Percentiles rank a stretch among this genome's conserved stretches.
Conservation (phyloP, 108 stramenopile genomes). For the Nitzschia sp. region DNA sequence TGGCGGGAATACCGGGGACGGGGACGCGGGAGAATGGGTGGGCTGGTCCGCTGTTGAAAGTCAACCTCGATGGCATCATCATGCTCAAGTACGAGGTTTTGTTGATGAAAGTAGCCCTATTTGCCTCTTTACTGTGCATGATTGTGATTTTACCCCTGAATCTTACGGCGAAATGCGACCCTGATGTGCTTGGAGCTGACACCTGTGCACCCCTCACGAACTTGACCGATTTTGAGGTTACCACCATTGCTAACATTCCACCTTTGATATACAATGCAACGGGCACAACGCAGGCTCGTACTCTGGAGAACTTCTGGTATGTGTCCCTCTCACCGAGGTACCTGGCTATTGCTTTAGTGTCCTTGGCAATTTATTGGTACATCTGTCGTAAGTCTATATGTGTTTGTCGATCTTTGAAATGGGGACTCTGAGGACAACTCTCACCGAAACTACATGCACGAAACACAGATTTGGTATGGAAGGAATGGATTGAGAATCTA, state of each 20-base stretch:
- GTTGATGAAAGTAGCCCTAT: conserved; percentile 51
- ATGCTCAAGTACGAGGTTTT: conserved; percentile 73
- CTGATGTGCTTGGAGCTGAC: background rate
- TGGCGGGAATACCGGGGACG: conserved; percentile 79
- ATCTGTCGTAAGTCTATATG: conserved; percentile 16
- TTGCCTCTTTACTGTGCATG: conserved; percentile 62
- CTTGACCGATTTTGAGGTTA: conserved; percentile 72
- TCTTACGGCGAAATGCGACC: conserved; percentile 42
- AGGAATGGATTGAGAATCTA: conserved; percentile 75
- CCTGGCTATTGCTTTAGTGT: conserved; percentile 1
- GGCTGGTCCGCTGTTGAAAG: conserved; percentile 57
- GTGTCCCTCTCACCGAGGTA: background rate
- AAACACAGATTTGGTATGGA: conserved; percentile 43
- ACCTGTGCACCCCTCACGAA: conserved; percentile 13
- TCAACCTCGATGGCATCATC: conserved; percentile 82
- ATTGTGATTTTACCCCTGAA: conserved; percentile 71
- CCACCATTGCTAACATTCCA: conserved; percentile 75
- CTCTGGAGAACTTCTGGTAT: background rate
- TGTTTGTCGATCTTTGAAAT: background rate
- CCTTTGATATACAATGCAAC: conserved; percentile 1
- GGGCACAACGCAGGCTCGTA: background rate
- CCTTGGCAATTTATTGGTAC: conserved; percentile 4
- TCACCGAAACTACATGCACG: no score
- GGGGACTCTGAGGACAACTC: background rate
- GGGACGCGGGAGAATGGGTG: conserved; percentile 69